phyloP scores from a whole-genome alignment of 768 basidiomycete species.

The Lentinus brumalis region DNA sequence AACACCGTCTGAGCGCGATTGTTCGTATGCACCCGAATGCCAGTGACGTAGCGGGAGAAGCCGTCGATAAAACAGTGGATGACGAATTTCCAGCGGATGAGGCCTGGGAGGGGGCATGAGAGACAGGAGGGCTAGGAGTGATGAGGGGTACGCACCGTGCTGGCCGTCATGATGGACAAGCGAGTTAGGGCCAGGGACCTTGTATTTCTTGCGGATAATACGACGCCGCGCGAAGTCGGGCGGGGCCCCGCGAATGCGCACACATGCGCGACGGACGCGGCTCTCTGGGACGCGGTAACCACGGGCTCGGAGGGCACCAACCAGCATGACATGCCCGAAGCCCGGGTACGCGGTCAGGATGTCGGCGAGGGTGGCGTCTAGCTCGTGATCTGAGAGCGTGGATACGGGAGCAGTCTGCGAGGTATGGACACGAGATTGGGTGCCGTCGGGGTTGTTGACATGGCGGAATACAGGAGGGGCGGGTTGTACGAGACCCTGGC shows the following conservation, averaged over 20 bases:
- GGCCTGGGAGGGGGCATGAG: neutral
- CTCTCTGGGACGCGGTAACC: constrained; percentile 2
- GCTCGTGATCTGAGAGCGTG: neutral
- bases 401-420: constrained; percentile 22
- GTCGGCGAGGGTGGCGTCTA: neutral
- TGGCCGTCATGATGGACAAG: constrained; percentile 31
- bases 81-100: constrained; percentile 30
- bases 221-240: constrained; percentile 3
- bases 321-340: constrained; percentile 7
- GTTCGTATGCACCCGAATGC: constrained; percentile 38
- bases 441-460: constrained; percentile 19
- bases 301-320: neutral
- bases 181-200: constrained; percentile 23
- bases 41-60: constrained; percentile 31
- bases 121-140: no score
- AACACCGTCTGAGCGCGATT: constrained; percentile 42
- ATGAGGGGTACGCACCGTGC: constrained; percentile 15
- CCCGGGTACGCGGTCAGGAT: neutral
- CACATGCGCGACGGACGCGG: neutral
- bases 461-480: constrained; percentile 22
- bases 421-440: constrained; percentile 9
- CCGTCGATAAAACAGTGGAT: constrained; percentile 27
- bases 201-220: constrained; percentile 16
- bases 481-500: constrained; percentile 27
- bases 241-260: constrained; percentile 3